Evolutionary conservation across 129 eudicot genomes (phyloP).

Genomic region (Artemisia annua): DNA sequence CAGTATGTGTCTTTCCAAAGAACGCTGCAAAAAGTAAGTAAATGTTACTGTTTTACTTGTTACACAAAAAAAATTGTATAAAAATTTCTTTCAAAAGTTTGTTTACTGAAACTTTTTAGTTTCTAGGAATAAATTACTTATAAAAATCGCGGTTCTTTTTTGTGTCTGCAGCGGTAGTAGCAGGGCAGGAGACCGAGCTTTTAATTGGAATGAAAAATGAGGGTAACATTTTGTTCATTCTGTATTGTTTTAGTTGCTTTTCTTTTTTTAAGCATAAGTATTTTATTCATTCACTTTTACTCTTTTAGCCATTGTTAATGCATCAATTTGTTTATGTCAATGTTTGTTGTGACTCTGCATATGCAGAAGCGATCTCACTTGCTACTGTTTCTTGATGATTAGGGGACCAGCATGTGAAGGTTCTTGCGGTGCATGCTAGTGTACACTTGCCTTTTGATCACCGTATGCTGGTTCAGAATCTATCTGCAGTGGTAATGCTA

Average conservation of each 20-base stretch:
- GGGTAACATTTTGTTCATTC: slow-evolving; percentile 45
- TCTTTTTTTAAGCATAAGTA: not conserved
- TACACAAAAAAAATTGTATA: not conserved
- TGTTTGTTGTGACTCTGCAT: slow-evolving; percentile 17
- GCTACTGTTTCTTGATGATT: slow-evolving; percentile 24
- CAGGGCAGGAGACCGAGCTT: slow-evolving; percentile 86
- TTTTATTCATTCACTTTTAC: not conserved
- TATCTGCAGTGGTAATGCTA: slow-evolving; percentile 66
- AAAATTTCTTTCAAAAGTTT: not conserved
- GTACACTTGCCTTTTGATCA: slow-evolving; percentile 85
- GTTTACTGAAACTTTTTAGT: not conserved
- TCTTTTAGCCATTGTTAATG: not conserved
- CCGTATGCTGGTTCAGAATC: slow-evolving; percentile 79
- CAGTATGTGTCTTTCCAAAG: slow-evolving; percentile 86
- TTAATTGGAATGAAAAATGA: slow-evolving; percentile 87
- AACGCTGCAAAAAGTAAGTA: slow-evolving; percentile 64
- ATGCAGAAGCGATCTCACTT: slow-evolving; percentile 23
- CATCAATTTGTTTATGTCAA: not conserved
- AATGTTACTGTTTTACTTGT: not conserved
- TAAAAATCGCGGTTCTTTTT: not conserved
- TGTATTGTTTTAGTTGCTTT: not conserved
- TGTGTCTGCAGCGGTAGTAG: slow-evolving; percentile 58
- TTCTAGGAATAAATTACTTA: not conserved
- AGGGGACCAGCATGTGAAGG: slow-evolving; percentile 73
- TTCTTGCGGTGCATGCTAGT: slow-evolving; percentile 84